phyloP scores from a whole-genome alignment of 2,329 filamentous ascomycete genomes.

The Penicillium sp. region DNA sequence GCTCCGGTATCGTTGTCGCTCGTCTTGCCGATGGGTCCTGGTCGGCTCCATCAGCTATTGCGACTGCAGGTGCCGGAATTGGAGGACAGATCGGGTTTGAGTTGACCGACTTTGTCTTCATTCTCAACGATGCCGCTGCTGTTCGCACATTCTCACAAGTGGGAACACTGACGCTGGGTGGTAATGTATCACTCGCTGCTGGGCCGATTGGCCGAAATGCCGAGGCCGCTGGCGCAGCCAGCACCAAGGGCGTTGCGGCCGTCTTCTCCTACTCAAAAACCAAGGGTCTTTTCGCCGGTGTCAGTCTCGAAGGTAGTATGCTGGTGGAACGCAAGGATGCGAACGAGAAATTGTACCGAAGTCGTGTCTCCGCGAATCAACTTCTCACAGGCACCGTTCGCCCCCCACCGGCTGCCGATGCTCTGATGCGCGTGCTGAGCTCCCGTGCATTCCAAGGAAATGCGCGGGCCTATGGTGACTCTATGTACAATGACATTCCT shows the following conservation, averaged over 20 bases:
- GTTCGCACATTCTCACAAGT: slow-evolving; percentile 93
- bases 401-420: slow-evolving; percentile 77
- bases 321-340: slow-evolving; percentile 94
- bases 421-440: slow-evolving; percentile 81
- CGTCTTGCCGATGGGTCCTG: slow-evolving; percentile 50
- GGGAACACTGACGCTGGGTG: slow-evolving; percentile 86
- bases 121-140: slow-evolving; percentile 85
- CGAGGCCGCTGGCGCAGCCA: slow-evolving; percentile 91
- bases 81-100: slow-evolving; percentile 55
- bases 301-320: slow-evolving; percentile 88
- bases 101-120: slow-evolving; percentile 79
- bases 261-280: slow-evolving; percentile 98
- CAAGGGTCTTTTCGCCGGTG: slow-evolving; percentile 93
- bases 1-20: slow-evolving; percentile 52
- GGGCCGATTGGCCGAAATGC: slow-evolving; percentile 93
- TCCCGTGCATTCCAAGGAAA: slow-evolving; percentile 78
- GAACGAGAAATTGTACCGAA: slow-evolving; percentile 93
- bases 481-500: slow-evolving; percentile 91
- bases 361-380: slow-evolving; percentile 75
- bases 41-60: slow-evolving; percentile 53
- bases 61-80: slow-evolving; percentile 50
- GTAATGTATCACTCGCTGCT: slow-evolving; percentile 93
- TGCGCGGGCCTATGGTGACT: slow-evolving; percentile 53
- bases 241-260: slow-evolving; percentile 81
- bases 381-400: slow-evolving; percentile 76